A percentile compares a stretch with the other conserved stretches of the same genome.
Conservation (phyloP, 208 protist genomes). For the Trypanosomatidae sp. region DNA sequence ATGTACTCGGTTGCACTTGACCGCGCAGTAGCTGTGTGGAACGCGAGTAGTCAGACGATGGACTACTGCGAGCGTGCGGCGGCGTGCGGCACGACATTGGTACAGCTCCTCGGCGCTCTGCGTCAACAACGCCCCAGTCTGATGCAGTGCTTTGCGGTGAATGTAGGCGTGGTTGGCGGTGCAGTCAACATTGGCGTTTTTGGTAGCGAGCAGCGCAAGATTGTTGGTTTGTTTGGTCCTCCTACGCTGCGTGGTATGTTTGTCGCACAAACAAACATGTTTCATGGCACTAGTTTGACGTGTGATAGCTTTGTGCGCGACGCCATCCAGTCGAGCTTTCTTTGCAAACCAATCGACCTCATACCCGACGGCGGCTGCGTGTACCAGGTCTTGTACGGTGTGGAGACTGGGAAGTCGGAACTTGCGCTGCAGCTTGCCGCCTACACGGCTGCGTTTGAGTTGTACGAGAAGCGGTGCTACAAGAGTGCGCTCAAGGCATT, state of each 20-base stretch:
- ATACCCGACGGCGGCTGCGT: conserved; percentile 3
- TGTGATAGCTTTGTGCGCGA: conserved; percentile 7
- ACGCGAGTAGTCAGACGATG: neutral
- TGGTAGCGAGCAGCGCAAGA: conserved; percentile 6
- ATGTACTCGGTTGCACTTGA: conserved; percentile 8
- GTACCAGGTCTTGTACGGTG: conserved; percentile 3
- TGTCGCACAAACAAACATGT: conserved; percentile 8
- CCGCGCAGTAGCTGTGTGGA: conserved; percentile 7
- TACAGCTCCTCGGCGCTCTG: conserved; percentile 1
- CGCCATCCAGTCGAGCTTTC: conserved; percentile 2
- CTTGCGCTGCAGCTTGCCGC: conserved; percentile 4
- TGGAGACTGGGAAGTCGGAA: neutral
- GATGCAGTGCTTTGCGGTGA: conserved; percentile 2
- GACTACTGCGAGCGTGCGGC: conserved; percentile 6
- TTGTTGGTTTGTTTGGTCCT: conserved; percentile 5
- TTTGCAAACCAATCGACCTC: conserved; percentile 11
- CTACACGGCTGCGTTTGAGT: conserved; percentile 10
- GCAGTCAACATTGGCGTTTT: conserved; percentile 10
- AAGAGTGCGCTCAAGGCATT: conserved; percentile 8
- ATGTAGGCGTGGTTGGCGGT: conserved; percentile 8
- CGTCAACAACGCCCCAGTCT: neutral
- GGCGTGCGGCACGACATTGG: conserved; percentile 2
- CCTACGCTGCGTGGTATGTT: conserved; percentile 5
- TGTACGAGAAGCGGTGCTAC: conserved; percentile 13
- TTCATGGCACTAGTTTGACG: conserved; percentile 5